A percentile compares a stretch with the other conserved stretches of the same genome.
These are phyloP conservation scores for Zostera marina DNA, from an alignment of 116 monocot species.

Conservation along the genomic window DNA sequence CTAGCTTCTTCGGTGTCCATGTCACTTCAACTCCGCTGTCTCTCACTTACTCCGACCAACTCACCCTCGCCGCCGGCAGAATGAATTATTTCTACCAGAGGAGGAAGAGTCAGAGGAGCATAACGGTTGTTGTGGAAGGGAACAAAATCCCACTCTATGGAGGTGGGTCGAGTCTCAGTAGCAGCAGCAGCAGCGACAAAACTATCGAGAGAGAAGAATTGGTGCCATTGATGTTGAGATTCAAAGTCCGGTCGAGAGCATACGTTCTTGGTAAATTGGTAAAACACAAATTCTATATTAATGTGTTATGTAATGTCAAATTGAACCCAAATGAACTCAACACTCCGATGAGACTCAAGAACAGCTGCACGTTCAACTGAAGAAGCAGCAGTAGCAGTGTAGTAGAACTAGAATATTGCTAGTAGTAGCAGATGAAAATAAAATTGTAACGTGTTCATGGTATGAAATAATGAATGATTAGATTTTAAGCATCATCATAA, in stretches of 20 bases:
- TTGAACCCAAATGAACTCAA: constrained; percentile 30
- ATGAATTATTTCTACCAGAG: constrained; percentile 51
- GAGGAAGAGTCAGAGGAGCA: constrained; percentile 46
- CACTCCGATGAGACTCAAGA: constrained; percentile 20
- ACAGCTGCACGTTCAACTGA: constrained; percentile 15
- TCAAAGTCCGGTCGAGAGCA: constrained; percentile 32
- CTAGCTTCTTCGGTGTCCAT: constrained; percentile 55
- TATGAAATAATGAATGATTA: no score
- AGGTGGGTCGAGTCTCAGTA: constrained; percentile 20
- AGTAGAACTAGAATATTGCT: no score
- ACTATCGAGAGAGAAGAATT: neutral
- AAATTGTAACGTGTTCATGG: no score
- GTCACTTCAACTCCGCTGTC: constrained; percentile 29
- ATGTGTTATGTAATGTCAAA: constrained; percentile 16
- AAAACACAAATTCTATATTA: constrained; percentile 39
- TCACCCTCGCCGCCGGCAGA: constrained; percentile 37
- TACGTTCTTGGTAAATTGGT: constrained; percentile 56
- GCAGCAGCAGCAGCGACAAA: neutral
- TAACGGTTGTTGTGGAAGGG: constrained; percentile 36
- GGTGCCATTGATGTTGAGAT: constrained; percentile 21
- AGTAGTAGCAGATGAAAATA: no score
- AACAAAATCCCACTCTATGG: constrained; percentile 46
- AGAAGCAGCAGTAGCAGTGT: constrained; percentile 1
- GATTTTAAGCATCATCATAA: no score
- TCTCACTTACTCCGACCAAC: constrained; percentile 30